Percentiles rank a stretch among this genome's conserved stretches.
Evolutionary conservation across 345 rosid species (phyloP).

Genomic region (Mangifera indica): DNA sequence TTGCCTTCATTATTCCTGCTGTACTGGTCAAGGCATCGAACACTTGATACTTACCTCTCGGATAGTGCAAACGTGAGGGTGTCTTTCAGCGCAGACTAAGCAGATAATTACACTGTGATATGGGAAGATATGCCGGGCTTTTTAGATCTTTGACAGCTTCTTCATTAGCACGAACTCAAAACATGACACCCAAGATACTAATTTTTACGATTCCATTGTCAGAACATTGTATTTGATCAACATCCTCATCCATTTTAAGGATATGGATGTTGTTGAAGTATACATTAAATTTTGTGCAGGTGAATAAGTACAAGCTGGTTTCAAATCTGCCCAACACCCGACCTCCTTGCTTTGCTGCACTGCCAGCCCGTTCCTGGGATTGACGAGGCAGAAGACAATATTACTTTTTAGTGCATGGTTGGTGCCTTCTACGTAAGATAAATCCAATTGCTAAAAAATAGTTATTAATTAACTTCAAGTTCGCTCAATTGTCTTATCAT

Average conservation of each 20-base stretch:
- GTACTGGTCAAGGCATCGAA: neutral
- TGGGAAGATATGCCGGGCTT: neutral
- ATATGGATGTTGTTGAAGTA: too few species aligned
- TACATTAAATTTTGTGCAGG: neutral
- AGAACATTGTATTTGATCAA: conserved; percentile 5
- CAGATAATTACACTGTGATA: neutral
- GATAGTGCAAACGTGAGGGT: conserved; percentile 30
- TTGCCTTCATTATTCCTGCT: neutral
- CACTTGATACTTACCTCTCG: neutral
- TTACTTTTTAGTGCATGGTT: neutral
- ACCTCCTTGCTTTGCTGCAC: neutral
- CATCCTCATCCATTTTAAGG: neutral
- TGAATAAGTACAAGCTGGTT: conserved; percentile 3
- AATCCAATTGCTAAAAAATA: neutral
- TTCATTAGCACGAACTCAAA: neutral
- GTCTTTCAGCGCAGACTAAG: conserved; percentile 13
- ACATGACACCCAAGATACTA: conserved; percentile 3
- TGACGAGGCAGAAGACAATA: neutral
- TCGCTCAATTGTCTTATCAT: neutral
- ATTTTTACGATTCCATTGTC: conserved; percentile 2
- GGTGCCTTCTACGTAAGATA: neutral
- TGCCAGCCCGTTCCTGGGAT: neutral
- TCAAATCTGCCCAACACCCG: conserved; percentile 16
- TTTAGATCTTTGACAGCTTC: conserved; percentile 12
- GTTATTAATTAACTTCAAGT: too few species aligned